Base-by-base conservation (phyloP, 257 asterid species). In the Fraxinus americana region DNA sequence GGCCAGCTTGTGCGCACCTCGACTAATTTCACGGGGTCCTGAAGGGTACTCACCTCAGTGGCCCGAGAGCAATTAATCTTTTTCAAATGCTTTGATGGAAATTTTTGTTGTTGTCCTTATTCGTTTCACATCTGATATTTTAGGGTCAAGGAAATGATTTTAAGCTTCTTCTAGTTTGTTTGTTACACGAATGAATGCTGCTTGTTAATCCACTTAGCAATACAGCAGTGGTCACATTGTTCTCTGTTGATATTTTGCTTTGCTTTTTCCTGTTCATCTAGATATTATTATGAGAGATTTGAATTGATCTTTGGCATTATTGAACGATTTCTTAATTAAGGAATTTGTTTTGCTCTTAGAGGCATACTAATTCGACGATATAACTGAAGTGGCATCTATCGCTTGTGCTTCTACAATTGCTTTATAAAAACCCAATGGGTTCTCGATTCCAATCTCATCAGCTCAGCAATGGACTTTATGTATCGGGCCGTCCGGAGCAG, bases 391-490 rank as follows among this genome's bases (percentile, higher is more conserved):
- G 63, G 57, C 77, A 76, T 72, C 80, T 30, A 76, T 74, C 73
- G 41, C n/a, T 30, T 61, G 68, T 72, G 57, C 70, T 72, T 23
- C 73, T 41, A 74, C 80, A 50, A 76, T 69, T 79, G n/a, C 66
- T 45, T 74, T 79, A 32, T 75, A 77, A 79, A 78, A 79, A 38
- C 76, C 75, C 13, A 69, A 94, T 94, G 98, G 98, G 97, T 80
- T 91, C 97, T 75, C 85, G 98, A 82, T 94, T 94, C 87, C 98
- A 93, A 21, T 94, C 98, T 57, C 98, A 94, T 86, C 96, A 92
- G 89, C 97, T 94, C 74, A 92, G 97, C 88, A 94, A 88, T 82
- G 97, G 97, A 74, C 97, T 94, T 71, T 91, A 84, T 34, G 97
- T 94, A 45, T 92, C 98, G 0, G 98, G 97, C 71, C 94, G 96